Base-by-base conservation (phyloP, 495 filamentous ascomycete species). In the Penicillium robsamsonii region DNA sequence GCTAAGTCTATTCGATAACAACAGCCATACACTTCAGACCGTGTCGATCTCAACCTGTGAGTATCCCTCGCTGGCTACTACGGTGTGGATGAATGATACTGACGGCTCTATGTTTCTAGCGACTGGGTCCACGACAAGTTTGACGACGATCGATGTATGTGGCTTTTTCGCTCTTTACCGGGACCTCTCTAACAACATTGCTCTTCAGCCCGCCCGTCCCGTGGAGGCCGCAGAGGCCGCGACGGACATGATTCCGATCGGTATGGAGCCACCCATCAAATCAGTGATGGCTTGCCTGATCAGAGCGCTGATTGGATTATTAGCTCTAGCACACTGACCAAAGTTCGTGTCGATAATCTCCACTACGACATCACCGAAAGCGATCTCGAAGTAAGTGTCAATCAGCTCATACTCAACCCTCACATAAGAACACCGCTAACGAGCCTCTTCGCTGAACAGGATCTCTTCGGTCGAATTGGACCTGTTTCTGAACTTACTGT, bases 121-220 rank as follows among this genome's bases (percentile, higher is more conserved):
- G 91, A 96, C 69, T 95, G 91, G 91, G 87, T 93, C 58, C 91
- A 96, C 67, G 91, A 96, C 73, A 88, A 85, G 66, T 96, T 82
- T 63, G 88, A 92, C 65, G 89, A 90, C 61, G 79, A 79, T 65
- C 65, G 74, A 43, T 63, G 51, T 42, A 60, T 46, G 48, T 53
- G 56, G 30, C 41, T 47, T 68, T 70, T 58, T 68, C 79, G 52
- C 68, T 46, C 42, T 37, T 57, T 48, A 45, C 53, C 53, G 48
- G 25, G 41, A 53, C 50, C 46, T 53, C 18, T 50, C 61, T 63
- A 55, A 62, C 56, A 61, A 53, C 45, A 61, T 50, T 65, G 57
- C 43, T 49, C 24, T 43, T 18, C 15, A 78, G 74, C 70, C 51
- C 73, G 67, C 50, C 71, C 70, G 20, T 65, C 70, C 54, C 78